A percentile compares a stretch with the other conserved stretches of the same genome.
These are phyloP conservation scores for Bruguiera sexangula DNA, from an alignment of 345 rosid species.

Conservation along the genomic window DNA sequence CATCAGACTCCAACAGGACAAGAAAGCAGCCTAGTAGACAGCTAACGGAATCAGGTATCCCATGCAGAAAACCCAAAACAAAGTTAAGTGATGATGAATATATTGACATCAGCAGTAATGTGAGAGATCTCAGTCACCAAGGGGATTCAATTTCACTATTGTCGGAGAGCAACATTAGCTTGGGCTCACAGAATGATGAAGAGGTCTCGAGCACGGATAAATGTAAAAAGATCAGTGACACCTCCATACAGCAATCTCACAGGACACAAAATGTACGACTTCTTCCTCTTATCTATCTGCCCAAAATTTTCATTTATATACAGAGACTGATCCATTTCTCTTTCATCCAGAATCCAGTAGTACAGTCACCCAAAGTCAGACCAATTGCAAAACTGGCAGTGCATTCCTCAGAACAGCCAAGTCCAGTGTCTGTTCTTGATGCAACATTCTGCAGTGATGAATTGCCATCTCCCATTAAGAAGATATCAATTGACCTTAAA, in stretches of 20 bases:
- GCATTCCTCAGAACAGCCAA: conserved; percentile 70
- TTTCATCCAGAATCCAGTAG: conserved; percentile 47
- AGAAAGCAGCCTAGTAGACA: conserved; percentile 47
- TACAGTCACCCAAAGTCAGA: conserved; percentile 34
- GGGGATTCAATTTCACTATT: conserved; percentile 38
- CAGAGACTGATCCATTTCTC: conserved; percentile 22
- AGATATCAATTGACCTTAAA: conserved; percentile 52
- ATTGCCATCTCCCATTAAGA: conserved; percentile 78
- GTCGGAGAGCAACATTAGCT: conserved; percentile 56
- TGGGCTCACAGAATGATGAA: conserved; percentile 48
- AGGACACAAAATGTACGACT: conserved; percentile 41
- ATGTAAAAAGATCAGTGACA: conserved; percentile 32
- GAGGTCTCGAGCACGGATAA: conserved; percentile 64
- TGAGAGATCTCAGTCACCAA: conserved; percentile 45
- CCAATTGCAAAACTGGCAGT: conserved; percentile 32
- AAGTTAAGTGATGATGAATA: conserved; percentile 43
- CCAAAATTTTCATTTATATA: conserved; percentile 7
- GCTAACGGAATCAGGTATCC: conserved; percentile 45
- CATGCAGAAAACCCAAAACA: conserved; percentile 31
- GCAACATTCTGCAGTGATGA: conserved; percentile 68
- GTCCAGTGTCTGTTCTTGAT: conserved; percentile 94
- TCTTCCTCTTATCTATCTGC: conserved; percentile 24
- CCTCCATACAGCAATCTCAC: conserved; percentile 30
- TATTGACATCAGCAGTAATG: conserved; percentile 43
- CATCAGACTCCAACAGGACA: conserved; percentile 42